Base-by-base conservation (phyloP, 306 rosid genomes). In the Prunus mongolica region DNA sequence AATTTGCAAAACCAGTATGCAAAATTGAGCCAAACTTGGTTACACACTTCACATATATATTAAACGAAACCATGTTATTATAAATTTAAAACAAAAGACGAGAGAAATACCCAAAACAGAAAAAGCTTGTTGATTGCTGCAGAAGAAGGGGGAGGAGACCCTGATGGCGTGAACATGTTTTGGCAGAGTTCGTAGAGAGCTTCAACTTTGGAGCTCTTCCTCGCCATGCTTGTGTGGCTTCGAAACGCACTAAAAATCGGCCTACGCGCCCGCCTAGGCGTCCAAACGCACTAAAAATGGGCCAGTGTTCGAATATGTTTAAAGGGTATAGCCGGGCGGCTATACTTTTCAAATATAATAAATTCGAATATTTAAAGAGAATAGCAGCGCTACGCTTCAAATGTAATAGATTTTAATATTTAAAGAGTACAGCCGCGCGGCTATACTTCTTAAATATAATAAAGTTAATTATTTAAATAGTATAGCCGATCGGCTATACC, bases 151-250 rank as follows among this genome's bases (percentile, higher is more conserved):
- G 84, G 77, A 69, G 82, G 76, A 60, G 79, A 25, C 78, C 78
- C 81, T 0, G 91, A 82, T 75, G 91, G 88, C 4, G 90, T 77
- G 71, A 92, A 90, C 51, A 73, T 80, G 60, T 45, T 78, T 65
- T 79, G 88, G 81, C 99, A 95, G 79, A 90, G 90, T 19, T 89
- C 92, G 69, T 92, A 88, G 67, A 92, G 81, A 68, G 74, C 69
- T 81, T 95, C 93, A 66, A 92, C 82, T 82, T 91, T 89, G 71
- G 91, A 77, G 84, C 67, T 80, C 80, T 76, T 76, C 75, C 28
- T 73, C 62, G 78, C 66, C 95, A 90, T 89, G 51, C 83, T 90
- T 44, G 79, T 41, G 72, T 77, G 76, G 70, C 88, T 86, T 25
- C 80, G 78, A 47, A 86, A 68, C 67, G 73, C 66, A 69, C 72